Evolutionary conservation across 129 eudicot species (phyloP).

Genomic region (Tanacetum coccineum): DNA sequence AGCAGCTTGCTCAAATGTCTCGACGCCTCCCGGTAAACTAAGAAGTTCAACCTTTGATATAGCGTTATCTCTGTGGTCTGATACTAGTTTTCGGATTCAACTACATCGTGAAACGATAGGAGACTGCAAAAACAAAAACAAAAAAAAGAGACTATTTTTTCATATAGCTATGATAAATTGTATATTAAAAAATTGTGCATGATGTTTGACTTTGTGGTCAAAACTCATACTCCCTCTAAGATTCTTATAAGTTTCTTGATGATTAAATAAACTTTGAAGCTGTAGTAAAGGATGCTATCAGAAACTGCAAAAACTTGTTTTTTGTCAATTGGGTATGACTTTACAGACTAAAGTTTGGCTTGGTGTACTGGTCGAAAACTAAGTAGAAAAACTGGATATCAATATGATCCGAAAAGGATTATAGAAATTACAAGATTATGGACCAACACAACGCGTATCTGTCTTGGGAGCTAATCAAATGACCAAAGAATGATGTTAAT

Average conservation of each 20-base stretch:
- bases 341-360: background rate
- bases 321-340: background rate
- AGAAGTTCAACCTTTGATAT: slow-evolving; percentile 72
- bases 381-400: background rate
- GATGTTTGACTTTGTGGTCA: slow-evolving; percentile 26
- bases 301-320: background rate
- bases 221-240: slow-evolving; percentile 3
- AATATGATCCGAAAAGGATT: background rate
- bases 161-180: background rate
- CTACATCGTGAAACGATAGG: slow-evolving; percentile 95
- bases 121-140: slow-evolving; percentile 47
- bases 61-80: slow-evolving; percentile 65
- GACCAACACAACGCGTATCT: too few species aligned
- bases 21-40: slow-evolving; percentile 82
- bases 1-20: slow-evolving; percentile 90
- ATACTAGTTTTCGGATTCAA: slow-evolving; percentile 68
- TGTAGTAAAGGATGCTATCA: background rate
- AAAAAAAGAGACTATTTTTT: background rate
- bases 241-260: background rate
- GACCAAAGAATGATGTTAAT: background rate
- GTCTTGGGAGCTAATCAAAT: background rate
- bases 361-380: too few species aligned
- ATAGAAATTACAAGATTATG: background rate
- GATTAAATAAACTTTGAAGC: background rate
- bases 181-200: background rate